Evolutionary conservation across 495 filamentous ascomycete species (phyloP).

Genomic region (Hamigera avellanea): DNA sequence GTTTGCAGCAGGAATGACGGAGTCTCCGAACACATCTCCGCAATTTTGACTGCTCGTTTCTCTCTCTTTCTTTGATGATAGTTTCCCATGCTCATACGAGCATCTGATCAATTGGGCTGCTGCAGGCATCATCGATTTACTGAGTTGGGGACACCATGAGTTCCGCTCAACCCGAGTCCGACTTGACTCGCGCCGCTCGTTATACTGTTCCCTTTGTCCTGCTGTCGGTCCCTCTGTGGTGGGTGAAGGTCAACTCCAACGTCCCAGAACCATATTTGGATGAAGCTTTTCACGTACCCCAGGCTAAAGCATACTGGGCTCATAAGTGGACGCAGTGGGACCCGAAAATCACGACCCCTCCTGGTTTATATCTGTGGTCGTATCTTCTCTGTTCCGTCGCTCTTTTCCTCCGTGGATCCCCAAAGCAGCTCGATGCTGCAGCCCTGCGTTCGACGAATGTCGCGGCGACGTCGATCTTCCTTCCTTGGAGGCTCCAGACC

Average conservation of each 20-base stretch:
- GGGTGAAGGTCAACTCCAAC: constrained; percentile 22
- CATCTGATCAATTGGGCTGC: neutral
- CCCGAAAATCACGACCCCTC: constrained; percentile 91
- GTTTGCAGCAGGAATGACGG: constrained; percentile 27
- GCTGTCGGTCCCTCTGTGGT: constrained; percentile 27
- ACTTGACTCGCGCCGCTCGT: constrained; percentile 28
- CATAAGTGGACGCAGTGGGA: constrained; percentile 74
- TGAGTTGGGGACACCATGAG: constrained; percentile 28
- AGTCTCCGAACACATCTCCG: neutral
- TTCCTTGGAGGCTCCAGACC: constrained; percentile 34
- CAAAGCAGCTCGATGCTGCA: constrained; percentile 25
- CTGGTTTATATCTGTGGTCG: constrained; percentile 64
- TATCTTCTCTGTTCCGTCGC: constrained; percentile 27
- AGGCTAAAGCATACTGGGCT: constrained; percentile 77
- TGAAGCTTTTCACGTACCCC: constrained; percentile 89
- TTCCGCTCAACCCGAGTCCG: constrained; percentile 19
- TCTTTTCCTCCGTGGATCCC: constrained; percentile 24
- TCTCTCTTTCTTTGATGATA: constrained; percentile 5
- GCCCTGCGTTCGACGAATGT: constrained; percentile 31
- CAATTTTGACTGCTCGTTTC: neutral
- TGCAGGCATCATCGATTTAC: neutral
- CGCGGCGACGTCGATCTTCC: constrained; percentile 19
- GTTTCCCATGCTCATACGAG: neutral
- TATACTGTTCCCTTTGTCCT: constrained; percentile 32
- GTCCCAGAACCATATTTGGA: constrained; percentile 83